Percentiles rank a stretch among this genome's conserved stretches.
Evolutionary conservation across 345 rosid genomes (phyloP).

Genomic region (Ceriops zippeliana): DNA sequence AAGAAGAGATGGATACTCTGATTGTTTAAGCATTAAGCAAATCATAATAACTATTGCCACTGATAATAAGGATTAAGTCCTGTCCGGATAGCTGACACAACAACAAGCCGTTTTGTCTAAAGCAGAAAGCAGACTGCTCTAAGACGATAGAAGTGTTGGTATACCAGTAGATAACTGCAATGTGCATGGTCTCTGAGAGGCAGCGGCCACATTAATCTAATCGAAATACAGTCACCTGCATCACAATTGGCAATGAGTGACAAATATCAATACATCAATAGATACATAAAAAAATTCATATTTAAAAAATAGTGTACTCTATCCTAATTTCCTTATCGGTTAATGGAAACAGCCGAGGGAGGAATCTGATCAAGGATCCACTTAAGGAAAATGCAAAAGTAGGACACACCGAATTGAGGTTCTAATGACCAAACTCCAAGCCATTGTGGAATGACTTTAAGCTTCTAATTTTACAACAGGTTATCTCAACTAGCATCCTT

Average conservation of each 20-base stretch:
- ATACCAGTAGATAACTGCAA: not conserved
- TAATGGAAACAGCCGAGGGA: constrained; percentile 11
- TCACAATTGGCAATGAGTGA: too few relatives aligned
- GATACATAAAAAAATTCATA: not conserved
- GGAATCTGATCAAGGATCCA: constrained; percentile 30
- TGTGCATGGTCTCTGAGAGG: not conserved
- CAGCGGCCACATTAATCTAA: not conserved
- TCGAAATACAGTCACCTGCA: not conserved
- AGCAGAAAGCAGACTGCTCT: not conserved
- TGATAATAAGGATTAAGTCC: not conserved
- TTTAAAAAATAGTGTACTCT: not conserved
- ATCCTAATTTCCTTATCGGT: constrained; percentile 38
- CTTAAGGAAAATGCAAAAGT: constrained; percentile 15
- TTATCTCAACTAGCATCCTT: not conserved
- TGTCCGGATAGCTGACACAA: too few relatives aligned
- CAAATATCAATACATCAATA: not conserved
- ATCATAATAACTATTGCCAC: not conserved
- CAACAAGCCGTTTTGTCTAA: too few relatives aligned
- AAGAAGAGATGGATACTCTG: not conserved
- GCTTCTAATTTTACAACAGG: constrained; percentile 2
- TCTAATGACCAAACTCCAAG: not conserved
- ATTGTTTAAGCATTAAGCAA: not conserved
- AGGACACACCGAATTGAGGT: not conserved
- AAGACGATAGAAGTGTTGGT: not conserved
- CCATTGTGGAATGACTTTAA: constrained; percentile 5